A percentile compares a stretch with the other conserved stretches of the same genome.
Evolutionary conservation across 208 protist species (phyloP).

Genomic region (Naegleria gruberi): DNA sequence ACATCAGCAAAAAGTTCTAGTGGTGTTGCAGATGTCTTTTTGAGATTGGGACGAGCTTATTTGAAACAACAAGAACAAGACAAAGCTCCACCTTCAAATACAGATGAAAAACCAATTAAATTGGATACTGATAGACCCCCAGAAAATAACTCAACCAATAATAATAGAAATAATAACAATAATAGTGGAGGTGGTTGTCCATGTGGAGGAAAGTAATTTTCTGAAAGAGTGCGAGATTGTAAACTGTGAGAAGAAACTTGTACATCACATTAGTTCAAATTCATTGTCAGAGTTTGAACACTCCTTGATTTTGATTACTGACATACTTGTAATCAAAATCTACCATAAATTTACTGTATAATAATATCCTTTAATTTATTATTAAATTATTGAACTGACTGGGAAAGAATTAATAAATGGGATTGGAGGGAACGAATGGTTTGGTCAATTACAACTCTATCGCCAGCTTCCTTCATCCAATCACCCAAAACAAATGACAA

Average conservation of each 20-base stretch:
- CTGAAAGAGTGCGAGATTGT: too few relatives aligned
- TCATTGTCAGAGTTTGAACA: too few relatives aligned
- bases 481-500: background rate
- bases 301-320: too few relatives aligned
- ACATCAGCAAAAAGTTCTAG: background rate
- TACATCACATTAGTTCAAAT: too few relatives aligned
- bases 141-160: background rate
- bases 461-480: background rate
- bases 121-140: background rate
- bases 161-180: background rate
- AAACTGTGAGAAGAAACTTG: too few relatives aligned
- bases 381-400: background rate
- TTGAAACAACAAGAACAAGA: background rate
- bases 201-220: background rate
- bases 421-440: background rate
- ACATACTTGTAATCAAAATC: too few relatives aligned
- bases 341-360: too few relatives aligned
- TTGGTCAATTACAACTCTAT: background rate
- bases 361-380: too few relatives aligned
- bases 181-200: background rate
- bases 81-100: background rate
- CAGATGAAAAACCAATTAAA: background rate
- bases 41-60: background rate
- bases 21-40: background rate
- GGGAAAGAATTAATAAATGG: background rate